Evolutionary conservation across 2,329 filamentous ascomycete species (phyloP), one percentile per base, ranked within the genome.

Genomic region (Colletotrichum sp.): DNA sequence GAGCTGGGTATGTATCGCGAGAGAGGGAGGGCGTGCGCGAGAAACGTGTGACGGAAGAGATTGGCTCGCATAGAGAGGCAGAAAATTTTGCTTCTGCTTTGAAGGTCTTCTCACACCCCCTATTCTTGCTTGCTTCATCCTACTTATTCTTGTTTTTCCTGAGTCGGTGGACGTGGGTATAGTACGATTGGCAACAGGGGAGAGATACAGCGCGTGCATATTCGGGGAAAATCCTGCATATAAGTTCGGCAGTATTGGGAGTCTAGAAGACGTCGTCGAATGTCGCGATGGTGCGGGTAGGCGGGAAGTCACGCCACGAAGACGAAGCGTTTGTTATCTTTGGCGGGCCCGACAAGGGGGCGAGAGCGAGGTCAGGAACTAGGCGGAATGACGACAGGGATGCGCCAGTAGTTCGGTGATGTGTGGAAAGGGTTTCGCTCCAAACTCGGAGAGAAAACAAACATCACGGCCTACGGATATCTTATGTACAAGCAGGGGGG

Each of bases 301-400:
- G 61, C 43, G 48, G 61, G 26, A 73, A 28, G 34, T 75, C 73
- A 73, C 63, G 64, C 73, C 64, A 75, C 34, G 43, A 38, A 32
- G 43, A 75, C 34, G 43, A 38, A 32, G 43, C 43, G 69, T 61
- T 61, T 63, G 68, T 28, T 61, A 73, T 73, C 69, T 66, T 48
- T 21, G 43, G 69, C 43, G 63, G 73, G 55, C 30, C 63, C 63
- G 55, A 43, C 69, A 62, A 55, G 55, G 68, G 66, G 67, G 14
- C 34, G 2, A 7, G 7, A 14, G 38, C 9, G 2, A 48, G 43
- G 21, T 6, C 52, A 62, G 38, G 69, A 55, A 66, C 28, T 24
- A 21, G 32, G 7, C 26, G 56, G 32, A 43, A 48, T 56, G 56
- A 18, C 56, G 52, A 8, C 72, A 74, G 55, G 69, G 72, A 61